Percentiles rank a stretch among this genome's conserved stretches.
phyloP scores from a whole-genome alignment of 1,284 basidiomycete genomes.

The Trametes hirsuta region DNA sequence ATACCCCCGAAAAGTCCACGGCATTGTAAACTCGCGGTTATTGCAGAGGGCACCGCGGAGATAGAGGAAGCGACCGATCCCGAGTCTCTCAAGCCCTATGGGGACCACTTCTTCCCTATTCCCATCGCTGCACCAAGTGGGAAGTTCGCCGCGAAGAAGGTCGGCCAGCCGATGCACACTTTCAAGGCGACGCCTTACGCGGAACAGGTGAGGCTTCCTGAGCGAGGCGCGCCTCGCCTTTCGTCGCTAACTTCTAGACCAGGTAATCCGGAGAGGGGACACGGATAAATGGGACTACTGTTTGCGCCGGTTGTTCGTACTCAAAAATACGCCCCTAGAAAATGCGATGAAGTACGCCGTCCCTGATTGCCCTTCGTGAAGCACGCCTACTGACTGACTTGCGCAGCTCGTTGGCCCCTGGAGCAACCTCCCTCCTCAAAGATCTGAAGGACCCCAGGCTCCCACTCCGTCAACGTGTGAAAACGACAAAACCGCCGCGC shows the following conservation, averaged over 20 bases:
- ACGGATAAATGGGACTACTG: conserved; percentile 85
- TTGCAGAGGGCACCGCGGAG: conserved; percentile 65
- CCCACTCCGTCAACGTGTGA: conserved; percentile 47
- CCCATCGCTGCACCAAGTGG: not conserved
- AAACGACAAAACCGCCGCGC: conserved; percentile 48
- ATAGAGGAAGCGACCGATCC: conserved; percentile 47
- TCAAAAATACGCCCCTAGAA: conserved; percentile 60
- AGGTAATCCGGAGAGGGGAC: conserved; percentile 55
- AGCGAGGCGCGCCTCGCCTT: not conserved
- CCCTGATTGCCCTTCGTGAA: not conserved
- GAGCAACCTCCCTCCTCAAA: conserved; percentile 58
- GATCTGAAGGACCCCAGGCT: conserved; percentile 46
- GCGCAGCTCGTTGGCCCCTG: conserved; percentile 65
- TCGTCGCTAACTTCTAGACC: conserved; percentile 4
- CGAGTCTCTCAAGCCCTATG: conserved; percentile 56
- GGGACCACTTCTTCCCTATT: conserved; percentile 63
- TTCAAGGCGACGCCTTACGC: conserved; percentile 53
- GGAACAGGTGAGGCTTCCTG: conserved; percentile 46
- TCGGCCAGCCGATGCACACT: conserved; percentile 57
- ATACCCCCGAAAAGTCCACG: conserved; percentile 31
- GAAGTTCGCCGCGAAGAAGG: conserved; percentile 29
- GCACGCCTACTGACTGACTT: not conserved
- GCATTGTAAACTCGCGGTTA: conserved; percentile 78
- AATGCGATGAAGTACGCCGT: conserved; percentile 57
- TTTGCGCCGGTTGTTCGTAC: conserved; percentile 74